A percentile compares a stretch with the other conserved stretches of the same genome.
These are phyloP conservation scores for Cladobotryum mycophilum DNA, from an alignment of 2,329 filamentous ascomycete genomes.

Conservation along the genomic window DNA sequence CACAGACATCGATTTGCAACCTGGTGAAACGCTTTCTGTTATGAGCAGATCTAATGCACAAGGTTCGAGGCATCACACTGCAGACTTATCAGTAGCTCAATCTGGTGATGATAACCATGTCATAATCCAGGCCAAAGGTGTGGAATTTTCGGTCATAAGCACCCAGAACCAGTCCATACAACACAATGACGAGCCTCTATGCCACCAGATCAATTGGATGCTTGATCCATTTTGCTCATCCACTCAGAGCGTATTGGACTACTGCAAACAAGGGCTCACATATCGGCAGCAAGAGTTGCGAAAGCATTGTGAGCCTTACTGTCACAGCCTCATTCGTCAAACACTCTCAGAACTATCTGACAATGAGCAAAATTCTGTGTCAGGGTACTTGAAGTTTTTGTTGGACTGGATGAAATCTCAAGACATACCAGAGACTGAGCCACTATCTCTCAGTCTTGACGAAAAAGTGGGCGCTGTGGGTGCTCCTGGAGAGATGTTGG, in stretches of 20 bases:
- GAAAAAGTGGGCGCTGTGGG: background rate
- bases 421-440: background rate
- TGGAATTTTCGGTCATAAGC: too few relatives aligned
- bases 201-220: slow-evolving; percentile 9
- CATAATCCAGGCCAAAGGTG: too few relatives aligned
- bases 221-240: slow-evolving; percentile 5
- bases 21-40: too few relatives aligned
- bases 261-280: slow-evolving; percentile 2
- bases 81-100: too few relatives aligned
- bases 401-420: slow-evolving; percentile 6
- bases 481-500: slow-evolving; percentile 3
- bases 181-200: background rate
- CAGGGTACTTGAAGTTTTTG: background rate
- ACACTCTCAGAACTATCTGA: slow-evolving; percentile 3
- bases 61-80: too few relatives aligned
- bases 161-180: too few relatives aligned
- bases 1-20: too few relatives aligned
- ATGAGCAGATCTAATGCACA: too few relatives aligned
- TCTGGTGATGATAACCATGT: too few relatives aligned
- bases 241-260: background rate
- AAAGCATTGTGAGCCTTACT: slow-evolving; percentile 1
- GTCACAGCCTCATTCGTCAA: slow-evolving; percentile 2
- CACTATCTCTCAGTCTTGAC: background rate
- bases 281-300: background rate
- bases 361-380: background rate